phyloP scores from a whole-genome alignment of 805 yeast species.

The Lipomyces sp. region DNA sequence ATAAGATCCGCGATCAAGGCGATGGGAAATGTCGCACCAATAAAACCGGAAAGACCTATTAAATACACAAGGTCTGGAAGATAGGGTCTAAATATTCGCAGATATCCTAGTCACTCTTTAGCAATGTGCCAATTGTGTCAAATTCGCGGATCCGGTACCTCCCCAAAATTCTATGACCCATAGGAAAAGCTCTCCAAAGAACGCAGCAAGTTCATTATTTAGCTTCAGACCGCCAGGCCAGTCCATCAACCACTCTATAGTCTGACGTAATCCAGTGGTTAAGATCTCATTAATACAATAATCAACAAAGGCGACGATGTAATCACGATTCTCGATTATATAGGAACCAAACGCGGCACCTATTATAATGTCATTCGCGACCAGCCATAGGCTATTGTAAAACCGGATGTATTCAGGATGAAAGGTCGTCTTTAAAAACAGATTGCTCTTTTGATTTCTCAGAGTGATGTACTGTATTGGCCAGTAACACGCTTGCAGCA shows the following conservation, averaged over 20 bases:
- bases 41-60: constrained; percentile 51
- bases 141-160: constrained; percentile 4
- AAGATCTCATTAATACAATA: constrained; percentile 50
- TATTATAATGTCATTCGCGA: constrained; percentile 76
- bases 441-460: constrained; percentile 48
- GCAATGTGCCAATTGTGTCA: constrained; percentile 26
- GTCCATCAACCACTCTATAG: constrained; percentile 75
- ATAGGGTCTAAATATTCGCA: constrained; percentile 42
- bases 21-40: constrained; percentile 73
- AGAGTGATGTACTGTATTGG: constrained; percentile 77
- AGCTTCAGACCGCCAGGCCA: constrained; percentile 95
- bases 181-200: constrained; percentile 80
- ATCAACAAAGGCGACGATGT: constrained; percentile 39
- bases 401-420: constrained; percentile 62
- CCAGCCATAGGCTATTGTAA: constrained; percentile 87
- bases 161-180: constrained; percentile 83
- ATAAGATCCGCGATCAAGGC: constrained; percentile 69
- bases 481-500: constrained; percentile 74
- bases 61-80: constrained; percentile 45
- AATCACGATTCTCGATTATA: constrained; percentile 49
- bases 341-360: constrained; percentile 66
- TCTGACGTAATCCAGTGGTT: constrained; percentile 52
- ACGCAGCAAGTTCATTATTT: constrained; percentile 81
- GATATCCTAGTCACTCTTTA: constrained; percentile 8
- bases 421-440: constrained; percentile 48